phyloP scores from a whole-genome alignment of 371 early-diverging fungal species.

The Phascolomyces articulosus region DNA sequence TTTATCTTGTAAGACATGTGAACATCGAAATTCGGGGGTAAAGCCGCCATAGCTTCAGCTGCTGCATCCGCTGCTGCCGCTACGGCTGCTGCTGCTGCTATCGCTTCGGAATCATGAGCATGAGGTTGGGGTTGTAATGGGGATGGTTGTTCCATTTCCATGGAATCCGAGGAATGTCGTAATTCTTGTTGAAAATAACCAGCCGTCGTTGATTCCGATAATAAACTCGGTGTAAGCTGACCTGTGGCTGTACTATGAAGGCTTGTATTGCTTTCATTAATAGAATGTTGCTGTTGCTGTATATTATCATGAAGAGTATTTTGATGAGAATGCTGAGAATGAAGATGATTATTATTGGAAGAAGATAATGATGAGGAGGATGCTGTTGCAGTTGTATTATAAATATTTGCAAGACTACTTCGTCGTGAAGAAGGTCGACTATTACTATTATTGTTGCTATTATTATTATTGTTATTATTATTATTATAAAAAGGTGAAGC shows the following conservation, averaged over 20 bases:
- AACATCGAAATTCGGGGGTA: conserved; percentile 33
- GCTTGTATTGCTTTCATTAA: too few species aligned
- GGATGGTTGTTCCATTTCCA: not conserved
- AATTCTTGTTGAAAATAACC: not conserved
- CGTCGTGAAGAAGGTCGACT: conserved; percentile 11
- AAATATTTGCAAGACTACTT: conserved; percentile 9
- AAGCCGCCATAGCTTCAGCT: conserved; percentile 10
- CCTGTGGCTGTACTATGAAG: not conserved
- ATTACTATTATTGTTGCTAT: not conserved
- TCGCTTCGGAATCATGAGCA: not conserved
- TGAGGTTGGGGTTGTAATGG: not conserved
- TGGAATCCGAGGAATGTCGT: not conserved
- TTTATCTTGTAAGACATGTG: conserved; percentile 44
- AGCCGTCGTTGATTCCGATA: not conserved
- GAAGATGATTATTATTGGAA: too few species aligned
- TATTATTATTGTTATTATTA: not conserved
- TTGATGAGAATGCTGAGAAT: not conserved
- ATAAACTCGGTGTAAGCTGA: not conserved
- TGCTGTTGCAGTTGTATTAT: not conserved
- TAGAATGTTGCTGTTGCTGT: too few species aligned
- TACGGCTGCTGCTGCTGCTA: conserved; percentile 1
- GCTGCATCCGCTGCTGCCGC: conserved; percentile 9
- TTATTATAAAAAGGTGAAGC: not conserved
- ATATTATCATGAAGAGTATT: too few species aligned
- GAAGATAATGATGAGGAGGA: too few species aligned